Conservation (phyloP, 2,329 filamentous ascomycete genomes). For the Zymoseptoria ardabiliae region DNA sequence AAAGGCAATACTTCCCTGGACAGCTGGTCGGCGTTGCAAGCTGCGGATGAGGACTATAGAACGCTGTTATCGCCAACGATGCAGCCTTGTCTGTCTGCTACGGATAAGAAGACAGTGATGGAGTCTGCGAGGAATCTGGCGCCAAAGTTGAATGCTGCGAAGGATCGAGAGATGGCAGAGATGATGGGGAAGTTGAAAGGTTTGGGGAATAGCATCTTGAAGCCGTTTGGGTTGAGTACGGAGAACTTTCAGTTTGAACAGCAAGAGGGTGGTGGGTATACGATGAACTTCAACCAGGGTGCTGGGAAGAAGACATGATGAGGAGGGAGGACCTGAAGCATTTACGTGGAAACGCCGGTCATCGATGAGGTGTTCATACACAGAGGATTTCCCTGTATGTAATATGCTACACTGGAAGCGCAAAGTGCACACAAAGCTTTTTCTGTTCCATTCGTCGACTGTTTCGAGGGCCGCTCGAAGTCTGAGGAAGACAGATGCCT, state of each 20-base stretch:
- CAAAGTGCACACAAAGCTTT: not conserved
- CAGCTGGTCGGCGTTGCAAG: constrained; percentile 73
- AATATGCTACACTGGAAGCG: not conserved
- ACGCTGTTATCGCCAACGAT: constrained; percentile 42
- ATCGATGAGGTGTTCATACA: not conserved
- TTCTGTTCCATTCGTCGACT: not conserved
- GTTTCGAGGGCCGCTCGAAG: not conserved
- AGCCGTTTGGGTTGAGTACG: constrained; percentile 87
- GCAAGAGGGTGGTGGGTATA: constrained; percentile 82
- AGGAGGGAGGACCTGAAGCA: not conserved
- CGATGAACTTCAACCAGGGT: constrained; percentile 70
- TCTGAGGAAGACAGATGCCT: not conserved
- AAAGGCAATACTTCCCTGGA: constrained; percentile 63
- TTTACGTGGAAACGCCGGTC: not conserved
- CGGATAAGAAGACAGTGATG: constrained; percentile 62
- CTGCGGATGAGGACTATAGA: constrained; percentile 75
- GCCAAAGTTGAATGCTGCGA: constrained; percentile 63
- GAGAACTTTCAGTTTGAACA: constrained; percentile 95
- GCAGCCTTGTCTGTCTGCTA: constrained; percentile 53
- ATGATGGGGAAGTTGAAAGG: constrained; percentile 97
- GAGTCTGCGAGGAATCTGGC: constrained; percentile 61
- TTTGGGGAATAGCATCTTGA: constrained; percentile 84
- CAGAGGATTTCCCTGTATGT: not conserved
- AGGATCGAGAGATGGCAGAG: constrained; percentile 82
- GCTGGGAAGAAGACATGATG: constrained; percentile 14